Evolutionary conservation across 2,329 filamentous ascomycete genomes (phyloP).

Genomic region (Trichophaea hybrida): DNA sequence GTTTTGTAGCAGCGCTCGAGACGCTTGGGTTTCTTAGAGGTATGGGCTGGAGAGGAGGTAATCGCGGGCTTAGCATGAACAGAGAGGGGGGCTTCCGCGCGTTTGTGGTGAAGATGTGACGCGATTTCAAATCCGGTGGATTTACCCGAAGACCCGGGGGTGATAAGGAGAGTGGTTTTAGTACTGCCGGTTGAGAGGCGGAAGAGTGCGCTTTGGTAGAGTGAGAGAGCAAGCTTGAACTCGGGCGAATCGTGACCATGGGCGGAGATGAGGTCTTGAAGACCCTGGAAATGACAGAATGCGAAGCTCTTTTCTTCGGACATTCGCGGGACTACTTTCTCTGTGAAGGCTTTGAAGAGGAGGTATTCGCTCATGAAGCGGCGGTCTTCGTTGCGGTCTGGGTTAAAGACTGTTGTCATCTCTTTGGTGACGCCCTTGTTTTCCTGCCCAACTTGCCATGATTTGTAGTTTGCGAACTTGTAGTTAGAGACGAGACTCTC

Average conservation of each 20-base stretch:
- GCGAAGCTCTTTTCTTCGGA: slow-evolving; percentile 14
- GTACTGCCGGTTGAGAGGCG: slow-evolving; percentile 6
- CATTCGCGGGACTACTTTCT: slow-evolving; percentile 12
- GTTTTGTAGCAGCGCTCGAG: slow-evolving; percentile 64
- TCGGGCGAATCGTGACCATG: slow-evolving; percentile 10
- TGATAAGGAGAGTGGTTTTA: slow-evolving; percentile 1
- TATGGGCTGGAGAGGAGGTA: slow-evolving; percentile 30
- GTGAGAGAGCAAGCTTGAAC: slow-evolving; percentile 4
- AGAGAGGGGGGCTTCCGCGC: not conserved
- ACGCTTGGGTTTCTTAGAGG: slow-evolving; percentile 30
- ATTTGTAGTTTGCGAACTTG: slow-evolving; percentile 3
- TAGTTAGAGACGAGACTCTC: not conserved
- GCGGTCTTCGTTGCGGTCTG: not conserved
- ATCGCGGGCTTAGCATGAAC: slow-evolving; percentile 26
- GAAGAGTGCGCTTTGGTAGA: slow-evolving; percentile 12
- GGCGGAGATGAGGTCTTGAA: slow-evolving; percentile 14
- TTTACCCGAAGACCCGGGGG: not conserved
- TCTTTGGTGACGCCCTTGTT: not conserved
- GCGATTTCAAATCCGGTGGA: slow-evolving; percentile 12
- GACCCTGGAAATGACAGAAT: slow-evolving; percentile 14
- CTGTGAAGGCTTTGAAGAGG: slow-evolving; percentile 17
- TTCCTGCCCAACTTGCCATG: not conserved
- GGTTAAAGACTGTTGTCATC: not conserved
- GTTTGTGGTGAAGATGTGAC: slow-evolving; percentile 10
- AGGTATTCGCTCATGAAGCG: slow-evolving; percentile 15